Evolutionary conservation across 257 asterid species (phyloP), one percentile per base, ranked within the genome.

Genomic region (Coffea eugenioides): DNA sequence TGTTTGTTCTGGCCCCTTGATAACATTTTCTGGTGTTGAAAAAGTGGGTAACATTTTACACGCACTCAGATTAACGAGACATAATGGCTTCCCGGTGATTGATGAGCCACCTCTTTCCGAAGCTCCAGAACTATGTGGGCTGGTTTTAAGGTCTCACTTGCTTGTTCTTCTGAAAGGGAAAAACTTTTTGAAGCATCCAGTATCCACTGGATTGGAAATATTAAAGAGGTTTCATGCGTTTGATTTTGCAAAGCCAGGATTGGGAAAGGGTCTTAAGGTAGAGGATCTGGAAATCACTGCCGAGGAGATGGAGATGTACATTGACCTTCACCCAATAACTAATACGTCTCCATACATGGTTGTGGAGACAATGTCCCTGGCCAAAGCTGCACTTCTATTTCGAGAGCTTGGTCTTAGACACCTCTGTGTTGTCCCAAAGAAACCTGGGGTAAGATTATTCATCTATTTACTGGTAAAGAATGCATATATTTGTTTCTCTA

Each of bases 301-400:
- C 16, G 98, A 93, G 83, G 99, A 93, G 80, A 85, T 91, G 99
- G 98, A 91, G 82, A 91, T 93, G 98, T 95, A 87, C 65, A 90
- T 95, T 46, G 99, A 95, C 88, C 94, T 95, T 23, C 99, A 92
- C 87, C 97, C 99, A 4, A 88, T 95, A 23, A 87, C 97, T 18
- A 95, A 93, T 79, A 84, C 97, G 57, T 95, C 99, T 46, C 99
- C 99, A 0, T 93, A 93, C 86, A 95, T 93, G 64, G 99, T 93
- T 4, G 94, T 92, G 25, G 99, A 95, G 83, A 88, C 97, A 4
- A 95, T 95, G 97, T 95, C 99, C 71, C 91, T 95, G 45, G 99
- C 99, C 74, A 95, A 95, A 88, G 98, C 99, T 84, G 97, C 98
- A 70, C 76, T 92, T 52, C 90, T 95, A 48, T 95, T 95, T 23